Percentiles rank a stretch among this genome's conserved stretches.
Conservation (phyloP, 2,329 filamentous ascomycete genomes). For the Fusarium sp. region DNA sequence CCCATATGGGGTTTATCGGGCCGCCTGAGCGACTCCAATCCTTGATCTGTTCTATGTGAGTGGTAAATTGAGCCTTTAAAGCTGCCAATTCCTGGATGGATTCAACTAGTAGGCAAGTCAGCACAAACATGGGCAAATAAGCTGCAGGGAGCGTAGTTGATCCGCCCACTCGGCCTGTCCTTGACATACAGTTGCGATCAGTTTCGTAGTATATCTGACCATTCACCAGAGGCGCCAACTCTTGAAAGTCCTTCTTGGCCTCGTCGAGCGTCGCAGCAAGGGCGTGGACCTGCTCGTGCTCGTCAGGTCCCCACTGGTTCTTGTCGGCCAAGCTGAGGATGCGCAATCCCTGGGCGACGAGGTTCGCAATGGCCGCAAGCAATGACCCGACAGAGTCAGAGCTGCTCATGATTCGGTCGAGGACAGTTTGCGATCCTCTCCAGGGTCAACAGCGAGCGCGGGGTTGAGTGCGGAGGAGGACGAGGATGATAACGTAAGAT, state of each 20-base stretch:
- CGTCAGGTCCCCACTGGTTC: conserved; percentile 65
- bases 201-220: conserved; percentile 67
- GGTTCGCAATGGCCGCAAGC: conserved; percentile 65
- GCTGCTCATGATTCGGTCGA: conserved; percentile 49
- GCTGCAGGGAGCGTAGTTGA: neutral
- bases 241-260: conserved; percentile 68
- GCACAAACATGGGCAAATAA: neutral
- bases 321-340: conserved; percentile 66
- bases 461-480: conserved; percentile 24
- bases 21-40: conserved; percentile 65
- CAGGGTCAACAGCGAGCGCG: conserved; percentile 14
- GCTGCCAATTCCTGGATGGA: conserved; percentile 61
- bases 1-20: conserved; percentile 65
- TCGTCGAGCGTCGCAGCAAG: conserved; percentile 66
- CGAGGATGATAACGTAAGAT: conserved; percentile 19
- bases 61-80: conserved; percentile 56
- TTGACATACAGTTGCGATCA: conserved; percentile 61
- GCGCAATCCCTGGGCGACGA: conserved; percentile 62
- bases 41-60: conserved; percentile 60
- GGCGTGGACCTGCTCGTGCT: conserved; percentile 66
- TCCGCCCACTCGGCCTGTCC: no score
- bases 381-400: conserved; percentile 65
- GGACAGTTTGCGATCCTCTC: conserved; percentile 20
- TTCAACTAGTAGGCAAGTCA: conserved; percentile 53
- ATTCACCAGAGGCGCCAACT: conserved; percentile 63